These are phyloP conservation scores for Hura crepitans DNA, from an alignment of 441 rosid species.

Conservation along the genomic window DNA sequence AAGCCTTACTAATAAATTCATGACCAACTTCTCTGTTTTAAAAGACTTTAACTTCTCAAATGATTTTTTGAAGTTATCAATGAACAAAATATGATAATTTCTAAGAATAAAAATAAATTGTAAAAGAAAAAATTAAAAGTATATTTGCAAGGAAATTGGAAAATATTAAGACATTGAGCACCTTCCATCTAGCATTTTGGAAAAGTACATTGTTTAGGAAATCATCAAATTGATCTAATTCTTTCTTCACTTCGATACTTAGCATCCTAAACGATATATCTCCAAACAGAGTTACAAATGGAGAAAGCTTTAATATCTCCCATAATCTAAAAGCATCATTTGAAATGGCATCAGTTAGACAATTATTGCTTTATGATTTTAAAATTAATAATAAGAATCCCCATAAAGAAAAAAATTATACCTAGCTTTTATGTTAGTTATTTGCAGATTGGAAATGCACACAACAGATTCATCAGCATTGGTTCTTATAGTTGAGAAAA, in stretches of 20 bases:
- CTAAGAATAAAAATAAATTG: not conserved
- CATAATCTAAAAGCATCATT: slow-evolving; percentile 45
- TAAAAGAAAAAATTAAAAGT: not conserved
- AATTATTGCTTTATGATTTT: not conserved
- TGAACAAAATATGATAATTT: slow-evolving; percentile 35
- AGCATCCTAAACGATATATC: slow-evolving; percentile 35
- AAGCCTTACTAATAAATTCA: slow-evolving; percentile 33
- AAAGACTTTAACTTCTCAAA: slow-evolving; percentile 32
- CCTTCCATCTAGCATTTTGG: slow-evolving; percentile 47
- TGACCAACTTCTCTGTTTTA: slow-evolving; percentile 22
- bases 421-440: slow-evolving; percentile 43
- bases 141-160: not conserved
- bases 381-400: not conserved
- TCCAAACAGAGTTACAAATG: slow-evolving; percentile 37
- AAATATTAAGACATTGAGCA: slow-evolving; percentile 3
- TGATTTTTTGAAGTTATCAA: slow-evolving; percentile 40
- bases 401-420: not conserved
- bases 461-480: slow-evolving; percentile 23
- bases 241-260: slow-evolving; percentile 39
- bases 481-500: slow-evolving; percentile 36
- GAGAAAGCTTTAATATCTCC: slow-evolving; percentile 36
- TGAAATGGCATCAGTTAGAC: slow-evolving; percentile 12
- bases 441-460: slow-evolving; percentile 25
- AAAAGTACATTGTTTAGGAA: slow-evolving; percentile 38
- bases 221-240: slow-evolving; percentile 34